Evolutionary conservation across 345 rosid species (phyloP), one percentile per base, ranked within the genome.

Genomic region (Melaleuca alternifolia): DNA sequence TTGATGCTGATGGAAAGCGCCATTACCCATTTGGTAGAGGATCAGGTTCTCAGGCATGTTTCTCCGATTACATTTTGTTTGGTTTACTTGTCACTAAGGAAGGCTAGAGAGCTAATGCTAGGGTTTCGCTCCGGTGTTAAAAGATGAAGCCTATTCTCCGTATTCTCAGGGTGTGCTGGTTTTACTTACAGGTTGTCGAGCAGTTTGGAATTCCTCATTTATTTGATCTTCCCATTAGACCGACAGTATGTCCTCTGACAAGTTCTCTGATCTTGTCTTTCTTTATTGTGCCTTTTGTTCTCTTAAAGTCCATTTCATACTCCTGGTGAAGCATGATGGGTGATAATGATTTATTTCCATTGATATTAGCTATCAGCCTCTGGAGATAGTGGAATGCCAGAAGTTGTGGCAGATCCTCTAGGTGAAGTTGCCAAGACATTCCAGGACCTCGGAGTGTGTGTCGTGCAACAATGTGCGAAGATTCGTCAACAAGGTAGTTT

Each of bases 201-300:
- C 98, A 97, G 92, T 97, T 97, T 85, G 99, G 99, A 85, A 97
- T 97, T 86, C 98, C 99, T 92, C 96, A 96, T 91, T 94, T 97
- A 54, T 97, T 97, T 89, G 98, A 97, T 88, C 99, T 97, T 89
- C 98, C 98, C 86, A 97, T 97, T 85, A 91, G 96, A 83, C 96
- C 99, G 89, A 94, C 94, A 50, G 99, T 95, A 91, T 18, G 93
- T 84, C 86, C 82, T 46, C 61, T 83, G 41, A 86, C 85, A 33
- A 51, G 44, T 51, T 50, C 51, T 83, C 5, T 15, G 57, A 88
- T 56, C 77, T 11, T 44, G 6, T 61, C 52, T 54, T 4, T 20
- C 37, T 52, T 7, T 79, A 41, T 46, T 86, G 28, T 12, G 59
- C 44, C 52, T 50, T 28, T 44, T 26, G 51, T n/a, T 65, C 54